These are phyloP conservation scores for Ustilago tritici DNA, from an alignment of 1,284 basidiomycete genomes.

Conservation along the genomic window DNA sequence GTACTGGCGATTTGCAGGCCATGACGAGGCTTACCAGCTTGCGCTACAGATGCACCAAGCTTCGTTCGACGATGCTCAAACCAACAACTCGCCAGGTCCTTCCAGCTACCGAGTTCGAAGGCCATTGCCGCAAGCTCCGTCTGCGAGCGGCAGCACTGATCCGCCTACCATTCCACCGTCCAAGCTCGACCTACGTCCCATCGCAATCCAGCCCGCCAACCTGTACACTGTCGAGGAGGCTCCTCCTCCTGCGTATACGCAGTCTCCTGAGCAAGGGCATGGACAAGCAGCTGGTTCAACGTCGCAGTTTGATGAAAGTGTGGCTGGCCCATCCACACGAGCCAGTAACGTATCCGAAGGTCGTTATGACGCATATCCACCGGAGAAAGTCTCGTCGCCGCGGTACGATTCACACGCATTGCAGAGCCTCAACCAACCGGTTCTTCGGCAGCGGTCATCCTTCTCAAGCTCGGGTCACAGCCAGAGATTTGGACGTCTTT, in stretches of 20 bases:
- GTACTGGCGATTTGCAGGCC: slow-evolving; percentile 46
- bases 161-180: not conserved
- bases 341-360: not conserved
- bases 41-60: slow-evolving; percentile 41
- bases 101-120: slow-evolving; percentile 15
- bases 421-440: slow-evolving; percentile 18
- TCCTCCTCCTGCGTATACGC: slow-evolving; percentile 30
- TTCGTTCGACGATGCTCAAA: slow-evolving; percentile 7
- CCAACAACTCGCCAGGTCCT: not conserved
- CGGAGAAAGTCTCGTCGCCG: slow-evolving; percentile 8
- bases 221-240: slow-evolving; percentile 18
- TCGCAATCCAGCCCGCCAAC: slow-evolving; percentile 5
- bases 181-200: slow-evolving; percentile 4
- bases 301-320: not conserved
- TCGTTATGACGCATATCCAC: not conserved
- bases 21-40: slow-evolving; percentile 46
- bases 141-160: not conserved
- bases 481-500: not conserved
- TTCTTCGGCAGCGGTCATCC: slow-evolving; percentile 24
- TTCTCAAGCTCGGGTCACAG: slow-evolving; percentile 29
- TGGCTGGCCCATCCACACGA: slow-evolving; percentile 15
- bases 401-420: slow-evolving; percentile 16
- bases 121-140: slow-evolving; percentile 29
- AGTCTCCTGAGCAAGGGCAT: not conserved
- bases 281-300: not conserved